Evolutionary conservation across 129 eudicot genomes (phyloP), one percentile per base, ranked within the genome.

Genomic region (Chrysanthemum lavandulifolium): DNA sequence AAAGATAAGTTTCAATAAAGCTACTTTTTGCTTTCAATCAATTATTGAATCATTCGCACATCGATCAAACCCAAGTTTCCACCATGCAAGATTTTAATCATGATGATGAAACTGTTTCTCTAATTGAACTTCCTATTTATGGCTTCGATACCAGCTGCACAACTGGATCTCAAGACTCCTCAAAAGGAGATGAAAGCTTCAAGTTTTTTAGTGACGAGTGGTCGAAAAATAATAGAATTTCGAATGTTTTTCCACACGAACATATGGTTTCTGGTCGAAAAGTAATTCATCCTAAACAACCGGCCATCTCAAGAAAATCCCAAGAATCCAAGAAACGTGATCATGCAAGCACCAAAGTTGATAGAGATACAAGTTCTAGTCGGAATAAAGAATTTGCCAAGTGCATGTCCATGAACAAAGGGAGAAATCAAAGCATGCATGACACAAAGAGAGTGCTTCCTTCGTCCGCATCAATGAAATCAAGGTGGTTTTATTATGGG

Each of bases 401-500:
- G 69, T 8, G 61, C 4, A 61, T 14, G 18, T 62, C 76, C 12
- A 69, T 69, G 65, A 69, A 69, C 67, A 78, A 78, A 5, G 76
- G 76, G 25, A 55, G 73, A 47, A 78, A 54, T 13, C 61, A 78
- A 0, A 67, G 82, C 36, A 36, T 69, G 16, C 60, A 25, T 55
- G 73, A 54, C 10, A 64, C 16, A 2, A 78, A 70, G 23, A 65
- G 49, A 40, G 54, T 67, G 51, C 25, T 43, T 23, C 54, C 80
- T 62, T 33, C 16, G 1, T 52, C 60, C 10, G 13, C 54, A 1
- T 78, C 76, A 8, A 63, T 19, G 82, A 64, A 64, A 56, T 64
- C 82, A 16, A 56, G 82, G 76, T 78, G 77, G 82, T 64, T 63
- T 78, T 71, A 54, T 78, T 64, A 78, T 25, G 82, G 82, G 14